Evolutionary conservation across 2,329 filamentous ascomycete species (phyloP), one percentile per base, ranked within the genome.

Genomic region (Alternaria gaisen): DNA sequence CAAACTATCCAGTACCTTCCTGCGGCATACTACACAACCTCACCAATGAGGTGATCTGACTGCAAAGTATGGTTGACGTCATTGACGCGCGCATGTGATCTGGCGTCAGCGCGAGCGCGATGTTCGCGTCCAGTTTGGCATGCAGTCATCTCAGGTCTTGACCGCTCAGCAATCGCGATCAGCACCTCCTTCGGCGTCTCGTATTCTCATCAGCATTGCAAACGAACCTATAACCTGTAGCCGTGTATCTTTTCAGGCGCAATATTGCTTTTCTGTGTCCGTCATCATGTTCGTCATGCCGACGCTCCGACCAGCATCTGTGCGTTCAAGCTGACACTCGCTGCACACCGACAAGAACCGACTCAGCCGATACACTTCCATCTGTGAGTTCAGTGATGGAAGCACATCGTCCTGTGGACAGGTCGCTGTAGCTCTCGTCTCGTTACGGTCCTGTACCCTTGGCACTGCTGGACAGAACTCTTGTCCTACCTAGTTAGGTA

Each of bases 51-150:
- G 14, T 32, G 18, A 43, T 30, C 30, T 36, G 46, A 47, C 38
- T 38, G 30, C 24, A 50, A 16, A n/a, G 20, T 14, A 24, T 58
- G 36, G 32, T 46, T 47, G 51, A 62, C 56, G 56, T 62, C 56
- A 59, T 59, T 40, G 26, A 40, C 30, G 30, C 41, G 26, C 24
- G 54, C 60, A 62, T 55, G 50, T 59, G 60, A 59, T 40, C 41
- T 62, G 56, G 60, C 60, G 60, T 62, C 32, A 40, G 52, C 54
- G 48, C 48, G 54, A 43, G 34, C 40, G 44, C 50, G 50, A 50
- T 36, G 22, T n/a, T 55, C 38, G 53, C 30, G 41, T 18, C 4
- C n/a, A 11, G 12, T 26, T 30, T 36, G 20, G 12, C 16, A 22
- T 12, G 26, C n/a, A 36, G 32, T 32, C 24, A 36, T 46, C 36